phyloP scores from a whole-genome alignment of 2,329 filamentous ascomycete genomes.

The Xylaria sp. region DNA sequence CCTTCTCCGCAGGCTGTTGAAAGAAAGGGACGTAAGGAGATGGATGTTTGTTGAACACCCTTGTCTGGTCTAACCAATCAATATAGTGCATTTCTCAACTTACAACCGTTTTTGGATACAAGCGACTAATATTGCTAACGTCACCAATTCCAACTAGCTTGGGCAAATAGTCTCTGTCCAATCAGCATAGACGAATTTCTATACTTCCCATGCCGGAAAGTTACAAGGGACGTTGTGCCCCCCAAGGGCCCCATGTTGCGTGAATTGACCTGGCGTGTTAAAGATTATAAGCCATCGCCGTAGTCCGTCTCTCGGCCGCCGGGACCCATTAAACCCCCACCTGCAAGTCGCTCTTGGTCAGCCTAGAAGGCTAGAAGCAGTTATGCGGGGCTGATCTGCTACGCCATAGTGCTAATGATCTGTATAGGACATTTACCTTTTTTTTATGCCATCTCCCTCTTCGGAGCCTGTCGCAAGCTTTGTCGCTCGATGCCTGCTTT shows the following conservation, averaged over 20 bases:
- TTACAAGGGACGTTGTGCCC: constrained; percentile 23
- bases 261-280: constrained; percentile 22
- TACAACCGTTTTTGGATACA: constrained; percentile 41
- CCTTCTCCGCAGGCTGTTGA: constrained; percentile 1
- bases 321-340: constrained; percentile 43
- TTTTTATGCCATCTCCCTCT: constrained; percentile 38
- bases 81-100: constrained; percentile 45
- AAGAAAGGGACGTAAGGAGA: constrained; percentile 17
- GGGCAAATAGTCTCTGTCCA: constrained; percentile 38
- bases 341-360: constrained; percentile 37
- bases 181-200: constrained; percentile 33
- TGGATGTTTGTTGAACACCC: constrained; percentile 33
- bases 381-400: constrained; percentile 46
- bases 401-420: constrained; percentile 31
- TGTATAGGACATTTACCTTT: constrained; percentile 24
- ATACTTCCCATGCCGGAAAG: constrained; percentile 14
- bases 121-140: constrained; percentile 45
- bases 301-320: constrained; percentile 48
- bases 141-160: constrained; percentile 46
- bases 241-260: constrained; percentile 12
- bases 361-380: constrained; percentile 33
- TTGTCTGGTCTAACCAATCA: constrained; percentile 46
- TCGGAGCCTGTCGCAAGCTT: constrained; percentile 35
- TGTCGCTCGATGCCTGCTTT: constrained; percentile 32
- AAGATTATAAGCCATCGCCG: constrained; percentile 17